Conservation (phyloP, 108 stramenopile genomes). For the Cyclotella kingstonii region DNA sequence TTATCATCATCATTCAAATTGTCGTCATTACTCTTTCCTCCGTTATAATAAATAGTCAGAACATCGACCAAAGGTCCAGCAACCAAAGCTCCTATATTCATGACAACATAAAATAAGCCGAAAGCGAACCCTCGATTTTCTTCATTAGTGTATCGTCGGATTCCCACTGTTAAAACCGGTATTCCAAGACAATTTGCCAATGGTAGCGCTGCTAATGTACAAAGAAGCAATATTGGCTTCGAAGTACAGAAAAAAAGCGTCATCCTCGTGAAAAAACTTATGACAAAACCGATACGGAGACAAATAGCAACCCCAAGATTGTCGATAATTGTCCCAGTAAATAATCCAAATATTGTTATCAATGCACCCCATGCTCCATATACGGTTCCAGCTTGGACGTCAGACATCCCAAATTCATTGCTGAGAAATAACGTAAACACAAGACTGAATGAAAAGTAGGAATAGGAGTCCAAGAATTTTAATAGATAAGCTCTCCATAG, state of each 20-base stretch:
- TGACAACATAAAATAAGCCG: constrained; percentile 79
- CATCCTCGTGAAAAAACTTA: constrained; percentile 43
- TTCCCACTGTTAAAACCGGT: constrained; percentile 64
- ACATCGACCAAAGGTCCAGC: constrained; percentile 72
- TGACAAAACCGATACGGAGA: constrained; percentile 49
- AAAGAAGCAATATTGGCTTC: constrained; percentile 30
- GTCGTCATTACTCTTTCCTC: constrained; percentile 2
- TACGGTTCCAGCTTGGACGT: constrained; percentile 60
- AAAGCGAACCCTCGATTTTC: constrained; percentile 79
- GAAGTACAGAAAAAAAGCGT: constrained; percentile 50
- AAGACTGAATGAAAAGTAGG: constrained; percentile 64
- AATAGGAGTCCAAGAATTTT: constrained; percentile 69
- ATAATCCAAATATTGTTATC: constrained; percentile 61
- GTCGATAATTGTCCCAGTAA: constrained; percentile 62
- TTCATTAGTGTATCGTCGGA: constrained; percentile 62
- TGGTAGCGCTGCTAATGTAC: constrained; percentile 45
- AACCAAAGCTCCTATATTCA: constrained; percentile 81
- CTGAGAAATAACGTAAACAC: constrained; percentile 62
- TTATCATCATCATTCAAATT: constrained; percentile 8
- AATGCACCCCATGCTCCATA: constrained; percentile 71
- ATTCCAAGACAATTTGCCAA: constrained; percentile 69
- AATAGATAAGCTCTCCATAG: constrained; percentile 57
- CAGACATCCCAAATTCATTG: constrained; percentile 54
- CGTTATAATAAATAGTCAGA: constrained; percentile 49
- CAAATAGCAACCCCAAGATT: constrained; percentile 62